Evolutionary conservation across 169 alveolate genomes (phyloP).

Genomic region (Babesia sp.): DNA sequence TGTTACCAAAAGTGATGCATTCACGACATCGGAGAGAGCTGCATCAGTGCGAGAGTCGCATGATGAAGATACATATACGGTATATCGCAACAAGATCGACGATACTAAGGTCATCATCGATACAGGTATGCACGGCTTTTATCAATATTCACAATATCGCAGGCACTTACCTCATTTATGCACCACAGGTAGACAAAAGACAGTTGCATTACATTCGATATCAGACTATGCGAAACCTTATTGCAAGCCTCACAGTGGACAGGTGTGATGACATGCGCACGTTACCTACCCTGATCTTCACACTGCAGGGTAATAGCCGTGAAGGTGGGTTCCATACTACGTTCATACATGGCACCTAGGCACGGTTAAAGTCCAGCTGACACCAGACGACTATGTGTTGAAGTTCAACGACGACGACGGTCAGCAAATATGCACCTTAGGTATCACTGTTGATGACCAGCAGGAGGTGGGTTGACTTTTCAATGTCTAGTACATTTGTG

Average conservation of each 20-base stretch:
- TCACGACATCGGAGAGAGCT: neutral
- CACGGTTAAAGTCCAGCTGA: constrained; percentile 61
- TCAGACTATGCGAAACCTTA: constrained; percentile 39
- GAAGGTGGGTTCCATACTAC: neutral
- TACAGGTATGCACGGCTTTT: constrained; percentile 25
- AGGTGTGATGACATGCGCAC: constrained; percentile 25
- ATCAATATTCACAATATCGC: neutral
- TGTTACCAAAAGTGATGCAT: neutral
- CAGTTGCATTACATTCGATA: neutral
- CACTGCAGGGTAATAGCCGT: constrained; percentile 20
- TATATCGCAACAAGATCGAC: constrained; percentile 17
- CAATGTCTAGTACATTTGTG: neutral
- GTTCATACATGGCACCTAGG: neutral
- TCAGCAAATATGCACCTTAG: constrained; percentile 64
- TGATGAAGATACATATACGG: neutral
- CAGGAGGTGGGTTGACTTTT: constrained; percentile 43
- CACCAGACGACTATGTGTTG: constrained; percentile 77
- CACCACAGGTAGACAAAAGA: constrained; percentile 43
- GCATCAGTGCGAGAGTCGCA: neutral
- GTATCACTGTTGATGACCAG: constrained; percentile 73
- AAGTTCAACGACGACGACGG: constrained; percentile 53
- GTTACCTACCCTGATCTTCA: constrained; percentile 39
- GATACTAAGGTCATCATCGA: constrained; percentile 61
- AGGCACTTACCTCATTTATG: constrained; percentile 62
- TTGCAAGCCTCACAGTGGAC: constrained; percentile 16